Evolutionary conservation across 2,329 filamentous ascomycete genomes (phyloP), one percentile per base, ranked within the genome.

Genomic region (Fusarium beomiforme): DNA sequence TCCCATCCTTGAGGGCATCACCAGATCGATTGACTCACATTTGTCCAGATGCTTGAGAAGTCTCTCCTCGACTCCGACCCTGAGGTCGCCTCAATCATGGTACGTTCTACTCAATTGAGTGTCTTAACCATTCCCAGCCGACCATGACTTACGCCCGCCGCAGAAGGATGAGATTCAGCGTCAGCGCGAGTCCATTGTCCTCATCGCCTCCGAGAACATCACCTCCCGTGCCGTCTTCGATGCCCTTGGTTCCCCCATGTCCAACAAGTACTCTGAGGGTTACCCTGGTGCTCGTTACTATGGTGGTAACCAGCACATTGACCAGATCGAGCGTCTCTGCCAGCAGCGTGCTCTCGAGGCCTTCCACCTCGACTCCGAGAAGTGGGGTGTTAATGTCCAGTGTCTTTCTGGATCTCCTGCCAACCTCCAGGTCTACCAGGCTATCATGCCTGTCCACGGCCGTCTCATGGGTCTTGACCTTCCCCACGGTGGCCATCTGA

Each of bases 371-470:
- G 93, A 97, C 84, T 81, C 91, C 21, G 89, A 90, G 75, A 94
- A 97, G 87, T 99, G 96, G 96, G 96, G 96, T 81, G 96, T 99
- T 85, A 99, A 99, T 81, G 96, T 99, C 67, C 96, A 99, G 87
- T 94, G 93, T 83, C 86, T 97, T 80, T 93, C 90, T 79, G 96
- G 96, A 78, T 95, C 91, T 83, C 96, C 96, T 76, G 96, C 96
- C 85, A 99, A 99, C 85, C 87, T 99, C 76, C 94, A 98, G 88
- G 94, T 97, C 76, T 99, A 98, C 88, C 95, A 97, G 87, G 96
- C 96, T 77, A 90, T 99, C 79, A 97, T 98, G 89, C 93, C 93
- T 80, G 92, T 94, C 62, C 95, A 98, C 83, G 96, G 97, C 76
- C 92, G 96, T 79, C 87, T 99, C 75, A 99, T 99, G 96, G 96